Evolutionary conservation across 1,139 yeast genomes (phyloP).

Genomic region (Nakaseomyces delphensis): DNA sequence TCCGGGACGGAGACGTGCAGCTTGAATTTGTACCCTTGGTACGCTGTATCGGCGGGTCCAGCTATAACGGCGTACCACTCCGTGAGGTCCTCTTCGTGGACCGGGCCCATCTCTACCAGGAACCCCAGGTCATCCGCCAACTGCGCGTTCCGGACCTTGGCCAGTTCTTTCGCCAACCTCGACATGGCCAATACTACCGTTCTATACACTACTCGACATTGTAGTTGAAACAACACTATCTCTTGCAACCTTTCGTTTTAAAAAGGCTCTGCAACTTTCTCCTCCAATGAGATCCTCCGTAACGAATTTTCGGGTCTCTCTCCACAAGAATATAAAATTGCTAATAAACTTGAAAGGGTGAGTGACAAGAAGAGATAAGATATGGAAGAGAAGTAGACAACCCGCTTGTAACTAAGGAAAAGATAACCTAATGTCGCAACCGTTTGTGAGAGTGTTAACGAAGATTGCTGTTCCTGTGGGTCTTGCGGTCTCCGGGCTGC

Average conservation of each 20-base stretch:
- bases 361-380: no score
- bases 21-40: conserved; percentile 51
- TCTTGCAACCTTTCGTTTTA: no score
- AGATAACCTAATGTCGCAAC: conserved; percentile 1
- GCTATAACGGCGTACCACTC: conserved; percentile 52
- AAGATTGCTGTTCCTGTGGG: conserved; percentile 64
- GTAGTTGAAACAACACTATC: no score
- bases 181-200: no score
- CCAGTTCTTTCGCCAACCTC: conserved; percentile 36
- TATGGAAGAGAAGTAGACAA: no score
- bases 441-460: conserved; percentile 22
- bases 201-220: no score
- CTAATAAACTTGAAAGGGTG: no score
- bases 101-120: conserved; percentile 40
- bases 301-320: no score
- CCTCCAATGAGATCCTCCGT: not conserved
- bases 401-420: no score
- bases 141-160: conserved; percentile 32
- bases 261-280: no score
- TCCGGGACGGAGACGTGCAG: conserved; percentile 44
- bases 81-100: conserved; percentile 36
- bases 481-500: conserved; percentile 54
- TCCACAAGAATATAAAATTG: no score
- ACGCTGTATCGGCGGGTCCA: conserved; percentile 51
- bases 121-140: conserved; percentile 27